Evolutionary conservation across 2,329 filamentous ascomycete genomes (phyloP).

Genomic region (Trichoderma simmonsii): DNA sequence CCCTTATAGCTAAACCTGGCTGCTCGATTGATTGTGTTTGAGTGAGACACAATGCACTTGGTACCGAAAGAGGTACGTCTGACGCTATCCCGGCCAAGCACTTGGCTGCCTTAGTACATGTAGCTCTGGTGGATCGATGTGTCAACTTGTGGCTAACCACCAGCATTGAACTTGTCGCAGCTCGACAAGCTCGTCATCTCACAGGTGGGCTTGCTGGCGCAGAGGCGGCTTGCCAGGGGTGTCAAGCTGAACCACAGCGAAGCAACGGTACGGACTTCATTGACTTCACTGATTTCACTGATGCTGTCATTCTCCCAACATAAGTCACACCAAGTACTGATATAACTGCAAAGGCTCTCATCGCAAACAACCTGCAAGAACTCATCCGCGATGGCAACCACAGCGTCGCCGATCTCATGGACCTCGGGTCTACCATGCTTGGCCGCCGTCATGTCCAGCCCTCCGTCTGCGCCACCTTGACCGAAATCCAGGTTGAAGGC

Average conservation of each 20-base stretch:
- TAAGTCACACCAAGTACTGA: too few relatives aligned
- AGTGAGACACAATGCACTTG: slow-evolving; percentile 40
- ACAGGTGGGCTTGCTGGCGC: slow-evolving; percentile 82
- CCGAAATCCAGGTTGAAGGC: slow-evolving; percentile 88
- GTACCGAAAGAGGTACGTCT: slow-evolving; percentile 47
- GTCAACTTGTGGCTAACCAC: neutral
- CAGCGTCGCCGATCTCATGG: slow-evolving; percentile 90
- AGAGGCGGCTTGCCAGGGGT: slow-evolving; percentile 81
- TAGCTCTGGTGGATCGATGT: neutral
- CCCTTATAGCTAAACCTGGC: neutral
- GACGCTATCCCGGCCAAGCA: neutral
- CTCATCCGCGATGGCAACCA: slow-evolving; percentile 95
- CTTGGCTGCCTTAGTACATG: neutral
- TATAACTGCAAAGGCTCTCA: too few relatives aligned
- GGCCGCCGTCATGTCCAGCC: slow-evolving; percentile 89
- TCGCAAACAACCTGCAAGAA: slow-evolving; percentile 88
- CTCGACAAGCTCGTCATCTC: slow-evolving; percentile 95
- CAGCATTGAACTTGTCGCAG: slow-evolving; percentile 43
- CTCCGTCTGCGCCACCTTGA: slow-evolving; percentile 72
- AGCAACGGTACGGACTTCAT: slow-evolving; percentile 59
- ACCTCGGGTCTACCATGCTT: slow-evolving; percentile 85
- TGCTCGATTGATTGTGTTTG: neutral
- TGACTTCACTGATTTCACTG: neutral
- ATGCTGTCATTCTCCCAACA: neutral
- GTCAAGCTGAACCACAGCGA: slow-evolving; percentile 88